A percentile compares a stretch with the other conserved stretches of the same genome.
phyloP scores from a whole-genome alignment of 2,329 filamentous ascomycete species.

The Fusarium sp. region DNA sequence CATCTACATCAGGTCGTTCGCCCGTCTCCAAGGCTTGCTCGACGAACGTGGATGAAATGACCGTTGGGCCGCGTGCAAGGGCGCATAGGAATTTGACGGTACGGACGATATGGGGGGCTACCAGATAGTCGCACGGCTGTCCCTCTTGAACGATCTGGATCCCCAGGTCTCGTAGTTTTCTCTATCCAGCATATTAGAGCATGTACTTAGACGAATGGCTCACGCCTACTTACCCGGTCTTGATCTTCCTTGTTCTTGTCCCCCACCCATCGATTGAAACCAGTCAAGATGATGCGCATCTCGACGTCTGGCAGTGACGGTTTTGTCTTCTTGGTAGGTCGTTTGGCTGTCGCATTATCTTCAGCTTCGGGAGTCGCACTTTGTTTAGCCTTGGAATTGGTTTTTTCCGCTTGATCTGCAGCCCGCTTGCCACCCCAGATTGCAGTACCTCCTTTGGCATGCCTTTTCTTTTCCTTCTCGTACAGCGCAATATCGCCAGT shows the following conservation, averaged over 20 bases:
- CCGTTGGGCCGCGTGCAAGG: slow-evolving; percentile 82
- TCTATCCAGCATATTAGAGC: slow-evolving; percentile 63
- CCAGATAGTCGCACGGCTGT: slow-evolving; percentile 85
- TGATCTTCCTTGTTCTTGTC: slow-evolving; percentile 81
- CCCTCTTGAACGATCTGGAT: slow-evolving; percentile 85
- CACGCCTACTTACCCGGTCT: slow-evolving; percentile 76
- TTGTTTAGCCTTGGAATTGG: slow-evolving; percentile 62
- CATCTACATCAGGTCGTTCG: slow-evolving; percentile 72
- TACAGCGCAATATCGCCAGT: slow-evolving; percentile 91
- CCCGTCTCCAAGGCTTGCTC: slow-evolving; percentile 81
- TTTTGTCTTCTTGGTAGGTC: slow-evolving; percentile 74
- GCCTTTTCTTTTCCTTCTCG: slow-evolving; percentile 92
- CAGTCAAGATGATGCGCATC: slow-evolving; percentile 85
- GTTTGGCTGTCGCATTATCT: slow-evolving; percentile 62
- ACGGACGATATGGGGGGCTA: slow-evolving; percentile 87
- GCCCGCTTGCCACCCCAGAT: slow-evolving; percentile 76
- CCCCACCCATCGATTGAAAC: slow-evolving; percentile 85
- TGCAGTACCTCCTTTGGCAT: slow-evolving; percentile 62
- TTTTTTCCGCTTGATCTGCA: slow-evolving; percentile 70
- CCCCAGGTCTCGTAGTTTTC: slow-evolving; percentile 85
- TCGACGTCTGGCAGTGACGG: slow-evolving; percentile 73
- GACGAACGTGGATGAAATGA: slow-evolving; percentile 85
- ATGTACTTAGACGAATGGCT: slow-evolving; percentile 13
- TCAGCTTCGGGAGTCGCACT: slow-evolving; percentile 62
- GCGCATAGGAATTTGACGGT: slow-evolving; percentile 95